Conservation (phyloP, 2,329 filamentous ascomycete genomes). For the Pezizomycotina sp. region DNA sequence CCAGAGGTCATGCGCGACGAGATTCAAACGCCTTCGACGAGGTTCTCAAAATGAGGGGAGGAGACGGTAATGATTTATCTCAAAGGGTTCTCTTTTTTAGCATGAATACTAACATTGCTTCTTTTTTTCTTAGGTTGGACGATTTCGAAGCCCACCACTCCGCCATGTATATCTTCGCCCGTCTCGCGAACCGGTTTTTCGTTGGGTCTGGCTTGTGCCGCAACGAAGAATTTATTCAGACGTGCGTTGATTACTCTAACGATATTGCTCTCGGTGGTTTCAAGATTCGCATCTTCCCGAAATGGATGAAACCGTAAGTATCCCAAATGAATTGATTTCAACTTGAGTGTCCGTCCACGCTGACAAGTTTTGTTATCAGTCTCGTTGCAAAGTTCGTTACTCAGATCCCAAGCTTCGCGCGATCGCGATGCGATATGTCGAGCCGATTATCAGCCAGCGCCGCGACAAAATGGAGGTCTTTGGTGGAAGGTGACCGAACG, state of each 20-base stretch:
- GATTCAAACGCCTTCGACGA: slow-evolving; percentile 12
- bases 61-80: slow-evolving; percentile 1
- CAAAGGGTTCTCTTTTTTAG: slow-evolving; percentile 1
- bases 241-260: slow-evolving; percentile 15
- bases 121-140: no score
- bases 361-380: no score
- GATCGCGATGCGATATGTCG: slow-evolving; percentile 10
- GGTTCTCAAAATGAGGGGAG: slow-evolving; percentile 10
- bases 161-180: slow-evolving; percentile 15
- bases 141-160: no score
- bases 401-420: slow-evolving; percentile 14
- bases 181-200: slow-evolving; percentile 16
- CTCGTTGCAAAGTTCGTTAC: slow-evolving; percentile 7
- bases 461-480: slow-evolving; percentile 16
- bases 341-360: no score
- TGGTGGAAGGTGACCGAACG: slow-evolving; percentile 12
- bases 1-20: slow-evolving; percentile 13
- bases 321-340: no score
- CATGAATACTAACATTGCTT: no score
- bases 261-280: slow-evolving; percentile 15
- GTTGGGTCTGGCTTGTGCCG: slow-evolving; percentile 14
- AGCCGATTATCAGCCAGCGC: slow-evolving; percentile 11
- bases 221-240: slow-evolving; percentile 15
- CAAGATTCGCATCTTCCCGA: slow-evolving; percentile 14
- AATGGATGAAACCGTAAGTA: slow-evolving; percentile 11